These are phyloP conservation scores for Arthrobotrys sphaeroides DNA, from an alignment of 2,329 filamentous ascomycete species.

Conservation along the genomic window DNA sequence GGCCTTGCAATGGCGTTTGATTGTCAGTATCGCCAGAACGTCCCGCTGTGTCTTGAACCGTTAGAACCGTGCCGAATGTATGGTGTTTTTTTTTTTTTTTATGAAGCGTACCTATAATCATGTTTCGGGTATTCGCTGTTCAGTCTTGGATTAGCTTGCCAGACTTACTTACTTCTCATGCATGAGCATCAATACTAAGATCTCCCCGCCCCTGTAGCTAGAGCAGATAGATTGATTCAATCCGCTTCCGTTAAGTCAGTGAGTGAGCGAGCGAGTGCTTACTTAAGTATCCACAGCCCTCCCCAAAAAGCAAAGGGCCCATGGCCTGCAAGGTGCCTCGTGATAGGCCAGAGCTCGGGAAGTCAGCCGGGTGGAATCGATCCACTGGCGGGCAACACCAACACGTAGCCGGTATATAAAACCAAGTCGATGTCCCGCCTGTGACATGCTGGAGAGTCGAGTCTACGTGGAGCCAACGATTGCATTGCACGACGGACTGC, in stretches of 20 bases:
- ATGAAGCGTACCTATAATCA: neutral
- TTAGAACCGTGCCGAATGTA: neutral
- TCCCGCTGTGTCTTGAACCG: neutral
- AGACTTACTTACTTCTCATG: too few relatives aligned
- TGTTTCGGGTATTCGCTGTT: neutral
- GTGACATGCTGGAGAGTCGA: neutral
- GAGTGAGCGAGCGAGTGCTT: too few relatives aligned
- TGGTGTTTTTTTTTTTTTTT: neutral
- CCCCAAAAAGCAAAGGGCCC: neutral
- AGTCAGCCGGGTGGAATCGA: neutral
- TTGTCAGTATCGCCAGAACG: neutral
- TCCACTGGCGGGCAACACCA: conserved; percentile 12
- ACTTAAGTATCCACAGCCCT: neutral
- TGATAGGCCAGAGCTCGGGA: neutral
- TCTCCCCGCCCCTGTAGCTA: neutral
- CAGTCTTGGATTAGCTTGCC: neutral
- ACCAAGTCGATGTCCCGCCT: neutral
- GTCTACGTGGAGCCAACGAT: neutral
- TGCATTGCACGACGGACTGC: neutral
- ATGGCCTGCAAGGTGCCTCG: neutral
- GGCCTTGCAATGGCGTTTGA: conserved; percentile 1
- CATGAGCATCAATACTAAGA: neutral
- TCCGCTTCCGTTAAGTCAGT: too few relatives aligned
- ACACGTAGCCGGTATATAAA: conserved; percentile 10
- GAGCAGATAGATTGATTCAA: too few relatives aligned